Evolutionary conservation across 2,329 filamentous ascomycete genomes (phyloP).

Genomic region (Lizonia empirigonia): DNA sequence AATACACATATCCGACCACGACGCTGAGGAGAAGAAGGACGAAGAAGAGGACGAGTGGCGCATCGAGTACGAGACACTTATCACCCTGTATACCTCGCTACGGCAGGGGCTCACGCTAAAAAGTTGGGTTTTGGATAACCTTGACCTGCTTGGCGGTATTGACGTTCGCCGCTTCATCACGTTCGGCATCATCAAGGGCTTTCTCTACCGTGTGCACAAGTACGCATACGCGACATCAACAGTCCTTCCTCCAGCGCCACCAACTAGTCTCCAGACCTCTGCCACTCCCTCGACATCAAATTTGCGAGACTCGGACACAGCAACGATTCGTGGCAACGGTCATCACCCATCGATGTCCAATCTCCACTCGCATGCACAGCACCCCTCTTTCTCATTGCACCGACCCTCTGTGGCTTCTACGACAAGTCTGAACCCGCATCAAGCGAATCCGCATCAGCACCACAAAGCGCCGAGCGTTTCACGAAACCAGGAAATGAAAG

Average conservation of each 20-base stretch:
- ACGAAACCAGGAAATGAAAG: conserved; percentile 15
- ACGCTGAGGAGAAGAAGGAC: conserved; percentile 13
- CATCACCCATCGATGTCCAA: conserved; percentile 17
- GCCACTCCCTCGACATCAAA: conserved; percentile 24
- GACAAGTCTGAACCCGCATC: conserved; percentile 12
- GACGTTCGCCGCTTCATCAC: conserved; percentile 92
- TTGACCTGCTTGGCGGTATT: conserved; percentile 73
- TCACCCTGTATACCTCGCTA: conserved; percentile 85
- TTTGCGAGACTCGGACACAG: conserved; percentile 26
- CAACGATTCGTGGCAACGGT: conserved; percentile 23
- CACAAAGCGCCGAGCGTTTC: conserved; percentile 14
- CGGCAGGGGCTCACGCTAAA: conserved; percentile 81
- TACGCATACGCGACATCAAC: conserved; percentile 68
- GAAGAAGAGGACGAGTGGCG: conserved; percentile 24
- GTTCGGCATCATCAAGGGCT: conserved; percentile 94
- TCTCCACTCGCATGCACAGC: conserved; percentile 14
- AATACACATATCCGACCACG: conserved; percentile 22
- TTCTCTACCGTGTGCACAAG: conserved; percentile 90
- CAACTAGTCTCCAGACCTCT: conserved; percentile 32
- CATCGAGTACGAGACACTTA: conserved; percentile 56
- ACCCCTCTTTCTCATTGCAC: conserved; percentile 27
- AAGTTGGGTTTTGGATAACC: conserved; percentile 82
- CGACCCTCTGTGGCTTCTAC: conserved; percentile 27
- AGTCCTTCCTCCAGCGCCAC: conserved; percentile 32
- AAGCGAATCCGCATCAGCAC: conserved; percentile 8